These are phyloP conservation scores for Fragaria iinumae DNA, from an alignment of 306 rosid genomes.

Conservation along the genomic window DNA sequence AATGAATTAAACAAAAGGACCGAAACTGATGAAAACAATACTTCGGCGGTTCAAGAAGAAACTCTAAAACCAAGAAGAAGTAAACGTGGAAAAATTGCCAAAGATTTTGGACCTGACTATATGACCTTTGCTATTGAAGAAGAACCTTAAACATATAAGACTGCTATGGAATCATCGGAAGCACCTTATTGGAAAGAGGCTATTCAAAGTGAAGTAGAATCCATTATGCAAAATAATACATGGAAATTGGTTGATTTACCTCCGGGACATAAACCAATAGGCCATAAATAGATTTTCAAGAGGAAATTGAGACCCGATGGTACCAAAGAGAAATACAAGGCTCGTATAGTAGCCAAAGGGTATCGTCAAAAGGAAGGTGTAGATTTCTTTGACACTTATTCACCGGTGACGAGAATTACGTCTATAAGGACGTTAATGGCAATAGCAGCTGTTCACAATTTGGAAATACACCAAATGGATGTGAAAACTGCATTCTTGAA, in stretches of 20 bases:
- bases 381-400: background rate
- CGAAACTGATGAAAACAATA: too few species aligned
- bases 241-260: background rate
- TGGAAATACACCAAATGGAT: constrained; percentile 4
- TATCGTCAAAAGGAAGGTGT: background rate
- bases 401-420: background rate
- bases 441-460: background rate
- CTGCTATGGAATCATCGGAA: background rate
- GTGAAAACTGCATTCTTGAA: background rate
- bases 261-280: background rate
- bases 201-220: background rate
- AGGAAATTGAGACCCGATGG: background rate
- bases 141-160: background rate
- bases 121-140: background rate
- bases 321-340: background rate
- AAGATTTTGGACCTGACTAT: background rate
- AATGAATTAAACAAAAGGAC: too few species aligned
- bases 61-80: background rate
- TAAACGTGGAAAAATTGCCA: background rate
- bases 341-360: background rate
- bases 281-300: background rate
- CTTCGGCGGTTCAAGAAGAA: background rate
- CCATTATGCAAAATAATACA: background rate
- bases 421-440: background rate
- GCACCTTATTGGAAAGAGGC: constrained; percentile 5